Evolutionary conservation across 345 rosid species (phyloP).

Genomic region (Eutrema japonicum): DNA sequence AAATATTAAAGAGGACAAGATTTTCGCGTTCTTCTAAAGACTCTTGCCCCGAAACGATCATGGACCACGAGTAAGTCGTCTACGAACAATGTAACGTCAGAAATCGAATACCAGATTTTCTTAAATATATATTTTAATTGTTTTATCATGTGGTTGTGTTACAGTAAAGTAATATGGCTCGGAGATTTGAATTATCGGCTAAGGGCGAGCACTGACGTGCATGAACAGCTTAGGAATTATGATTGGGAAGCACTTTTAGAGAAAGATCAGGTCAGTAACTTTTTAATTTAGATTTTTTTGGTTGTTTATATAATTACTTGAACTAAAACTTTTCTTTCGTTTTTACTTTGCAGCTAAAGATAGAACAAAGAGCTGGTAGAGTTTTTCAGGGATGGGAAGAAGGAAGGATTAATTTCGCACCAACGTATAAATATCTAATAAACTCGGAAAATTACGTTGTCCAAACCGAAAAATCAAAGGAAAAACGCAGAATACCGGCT

Average conservation of each 20-base stretch:
- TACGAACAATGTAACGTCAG: background rate
- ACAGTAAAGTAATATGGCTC: slow-evolving; percentile 88
- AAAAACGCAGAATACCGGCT: slow-evolving; percentile 82
- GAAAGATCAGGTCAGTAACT: slow-evolving; percentile 71
- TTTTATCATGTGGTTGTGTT: background rate
- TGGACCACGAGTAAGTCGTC: slow-evolving; percentile 85
- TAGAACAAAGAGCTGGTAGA: slow-evolving; percentile 77
- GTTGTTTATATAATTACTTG: background rate
- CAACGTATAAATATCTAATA: slow-evolving; percentile 80
- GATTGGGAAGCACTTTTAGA: slow-evolving; percentile 87
- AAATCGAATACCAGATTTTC: background rate
- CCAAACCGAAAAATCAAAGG: slow-evolving; percentile 62
- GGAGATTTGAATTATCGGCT: slow-evolving; percentile 98
- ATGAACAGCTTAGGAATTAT: slow-evolving; percentile 56
- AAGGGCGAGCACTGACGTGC: slow-evolving; percentile 54
- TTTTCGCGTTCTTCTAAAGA: slow-evolving; percentile 56
- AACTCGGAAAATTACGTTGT: slow-evolving; percentile 75
- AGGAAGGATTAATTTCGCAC: slow-evolving; percentile 81
- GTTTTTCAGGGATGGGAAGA: slow-evolving; percentile 92
- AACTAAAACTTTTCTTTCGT: slow-evolving; percentile 9
- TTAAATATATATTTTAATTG: background rate
- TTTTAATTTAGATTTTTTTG: background rate
- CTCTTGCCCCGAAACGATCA: slow-evolving; percentile 59
- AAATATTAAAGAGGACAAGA: slow-evolving; percentile 78
- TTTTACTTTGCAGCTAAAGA: slow-evolving; percentile 57